A percentile compares a stretch with the other conserved stretches of the same genome.
phyloP scores from a whole-genome alignment of 2,329 filamentous ascomycete genomes.

The Colletotrichum higginsianum region DNA sequence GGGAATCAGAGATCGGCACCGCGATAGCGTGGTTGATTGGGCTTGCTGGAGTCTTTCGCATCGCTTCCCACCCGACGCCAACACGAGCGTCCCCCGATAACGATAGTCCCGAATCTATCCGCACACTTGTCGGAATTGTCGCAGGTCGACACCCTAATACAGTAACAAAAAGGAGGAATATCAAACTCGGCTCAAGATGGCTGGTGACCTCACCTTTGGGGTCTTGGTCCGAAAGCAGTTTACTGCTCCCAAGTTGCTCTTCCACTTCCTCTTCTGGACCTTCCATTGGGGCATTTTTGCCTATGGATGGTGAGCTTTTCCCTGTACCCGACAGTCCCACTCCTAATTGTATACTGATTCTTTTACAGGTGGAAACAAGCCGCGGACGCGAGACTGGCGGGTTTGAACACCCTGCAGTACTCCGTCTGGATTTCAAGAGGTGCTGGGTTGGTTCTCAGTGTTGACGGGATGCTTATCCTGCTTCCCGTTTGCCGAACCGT shows the following conservation, averaged over 20 bases:
- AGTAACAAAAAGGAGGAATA: conserved; percentile 20
- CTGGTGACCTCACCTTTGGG: conserved; percentile 50
- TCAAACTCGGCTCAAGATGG: conserved; percentile 57
- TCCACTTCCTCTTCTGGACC: conserved; percentile 86
- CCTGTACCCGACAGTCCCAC: neutral
- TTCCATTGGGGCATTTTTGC: conserved; percentile 86
- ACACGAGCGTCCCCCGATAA: conserved; percentile 21
- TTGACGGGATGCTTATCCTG: conserved; percentile 90
- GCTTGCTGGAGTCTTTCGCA: conserved; percentile 24
- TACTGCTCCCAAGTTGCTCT: conserved; percentile 79
- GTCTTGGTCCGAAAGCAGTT: conserved; percentile 74
- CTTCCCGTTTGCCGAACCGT: conserved; percentile 96
- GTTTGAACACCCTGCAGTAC: conserved; percentile 84
- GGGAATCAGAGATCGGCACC: conserved; percentile 24
- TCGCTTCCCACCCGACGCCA: conserved; percentile 11
- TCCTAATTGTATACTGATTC: conserved; percentile 45
- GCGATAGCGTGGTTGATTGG: conserved; percentile 14
- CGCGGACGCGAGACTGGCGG: conserved; percentile 76
- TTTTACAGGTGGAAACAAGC: conserved; percentile 82
- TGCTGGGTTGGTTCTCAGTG: conserved; percentile 86
- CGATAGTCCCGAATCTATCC: conserved; percentile 41
- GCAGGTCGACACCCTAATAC: conserved; percentile 67
- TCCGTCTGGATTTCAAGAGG: conserved; percentile 98
- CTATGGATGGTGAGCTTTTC: conserved; percentile 80
- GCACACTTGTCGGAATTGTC: conserved; percentile 57